Base-by-base conservation (phyloP, 2,329 filamentous ascomycete genomes). In the Dactylellina drechsleri region DNA sequence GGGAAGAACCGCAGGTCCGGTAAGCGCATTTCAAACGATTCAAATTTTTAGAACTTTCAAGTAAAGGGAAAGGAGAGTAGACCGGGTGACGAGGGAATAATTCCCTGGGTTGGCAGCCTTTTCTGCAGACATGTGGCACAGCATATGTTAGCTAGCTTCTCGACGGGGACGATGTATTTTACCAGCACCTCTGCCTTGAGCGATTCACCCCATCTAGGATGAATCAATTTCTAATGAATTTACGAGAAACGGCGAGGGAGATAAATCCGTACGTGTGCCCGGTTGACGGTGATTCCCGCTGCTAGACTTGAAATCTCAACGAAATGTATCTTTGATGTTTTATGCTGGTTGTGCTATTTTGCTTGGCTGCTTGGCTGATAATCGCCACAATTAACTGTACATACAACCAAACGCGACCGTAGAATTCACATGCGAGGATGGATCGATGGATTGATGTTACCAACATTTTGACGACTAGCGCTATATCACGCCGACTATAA, bases 21-120 rank as follows among this genome's bases (percentile, higher is more conserved):
- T 36, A 36, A 41, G 20, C 16, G 43, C 36, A 41, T 60, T 18
- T 36, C 50, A 41, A 28, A 57, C 40, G 1, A 5, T 36, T 36
- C 10, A 5, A 36, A 36, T 36, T 5, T 36, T 36, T 36, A 36
- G 31, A 36, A 36, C 31, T 10, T 10, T 36, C 10, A 10, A 36
- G 10, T 4, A 7, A 36, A 36, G 5, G 18, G 13, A 57, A 41
- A 20, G 16, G 10, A 16, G 16, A 43, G 31, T 20, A 62, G 58
- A 62, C 61, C 57, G 57, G 50, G 47, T 70, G 66, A 62, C 50
- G 56, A 26, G 57, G 56, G 61, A 70, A 50, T 67, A 40, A 36
- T 70, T 54, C 43, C 66, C 43, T 57, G 66, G 66, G 66, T 62
- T 70, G 66, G 57, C 57, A 70, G 57, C 57, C 66, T 18, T 70